A percentile compares a stretch with the other conserved stretches of the same genome.
Conservation (phyloP, 169 alveolate genomes). For the Amoebophrya sp. region DNA sequence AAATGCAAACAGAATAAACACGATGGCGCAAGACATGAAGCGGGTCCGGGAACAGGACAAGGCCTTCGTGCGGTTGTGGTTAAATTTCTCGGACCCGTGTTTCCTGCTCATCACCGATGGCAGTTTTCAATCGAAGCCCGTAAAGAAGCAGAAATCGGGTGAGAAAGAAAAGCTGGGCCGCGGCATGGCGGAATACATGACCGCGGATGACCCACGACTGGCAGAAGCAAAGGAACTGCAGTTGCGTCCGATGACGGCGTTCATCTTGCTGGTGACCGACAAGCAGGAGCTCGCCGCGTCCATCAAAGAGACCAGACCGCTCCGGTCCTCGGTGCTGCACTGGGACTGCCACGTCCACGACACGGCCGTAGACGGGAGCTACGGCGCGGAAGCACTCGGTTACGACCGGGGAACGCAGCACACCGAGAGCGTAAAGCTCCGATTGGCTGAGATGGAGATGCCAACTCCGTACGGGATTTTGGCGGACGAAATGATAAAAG, state of each 20-base stretch:
- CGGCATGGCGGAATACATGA: neutral
- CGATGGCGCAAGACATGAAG: neutral
- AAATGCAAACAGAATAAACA: neutral
- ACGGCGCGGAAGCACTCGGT: neutral
- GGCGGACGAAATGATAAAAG: neutral
- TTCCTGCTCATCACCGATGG: neutral
- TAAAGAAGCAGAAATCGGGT: neutral
- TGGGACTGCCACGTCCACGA: neutral
- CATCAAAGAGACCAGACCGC: neutral
- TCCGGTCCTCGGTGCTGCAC: neutral
- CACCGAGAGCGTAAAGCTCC: neutral
- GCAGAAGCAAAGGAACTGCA: neutral
- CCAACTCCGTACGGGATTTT: neutral
- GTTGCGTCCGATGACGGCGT: neutral
- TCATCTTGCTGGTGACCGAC: neutral
- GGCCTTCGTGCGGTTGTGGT: neutral
- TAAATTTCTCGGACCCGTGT: neutral
- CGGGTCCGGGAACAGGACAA: neutral
- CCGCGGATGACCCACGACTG: neutral
- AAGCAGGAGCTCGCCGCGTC: neutral
- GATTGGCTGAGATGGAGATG: neutral
- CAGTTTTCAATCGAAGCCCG: neutral
- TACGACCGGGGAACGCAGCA: neutral
- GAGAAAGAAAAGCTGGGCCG: neutral
- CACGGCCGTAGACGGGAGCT: neutral